Percentiles rank a stretch among this genome's conserved stretches.
phyloP scores from a whole-genome alignment of 305 asterid genomes.

The Fraxinus dipetala region DNA sequence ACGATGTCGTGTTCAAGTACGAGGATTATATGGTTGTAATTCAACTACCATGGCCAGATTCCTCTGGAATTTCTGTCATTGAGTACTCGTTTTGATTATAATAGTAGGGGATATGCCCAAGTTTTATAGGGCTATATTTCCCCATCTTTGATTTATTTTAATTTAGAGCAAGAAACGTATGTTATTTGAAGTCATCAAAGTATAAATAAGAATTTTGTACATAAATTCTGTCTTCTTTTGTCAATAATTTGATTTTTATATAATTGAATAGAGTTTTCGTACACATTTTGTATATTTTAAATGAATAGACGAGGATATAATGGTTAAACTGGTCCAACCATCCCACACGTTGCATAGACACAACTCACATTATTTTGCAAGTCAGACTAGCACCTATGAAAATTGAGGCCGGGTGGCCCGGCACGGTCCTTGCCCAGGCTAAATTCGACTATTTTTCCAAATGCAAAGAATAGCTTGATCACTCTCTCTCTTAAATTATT shows the following conservation, averaged over 20 bases:
- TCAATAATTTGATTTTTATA: neutral
- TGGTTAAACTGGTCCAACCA: neutral
- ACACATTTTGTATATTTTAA: neutral
- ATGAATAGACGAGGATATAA: neutral
- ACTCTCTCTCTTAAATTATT: no score
- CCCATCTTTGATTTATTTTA: neutral
- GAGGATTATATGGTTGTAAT: conserved; percentile 43
- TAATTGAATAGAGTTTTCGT: conserved; percentile 19
- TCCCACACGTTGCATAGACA: neutral
- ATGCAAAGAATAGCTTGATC: neutral
- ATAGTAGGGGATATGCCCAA: neutral
- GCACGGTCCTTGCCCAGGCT: no score
- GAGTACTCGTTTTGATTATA: conserved; percentile 47
- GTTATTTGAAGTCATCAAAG: conserved; percentile 21
- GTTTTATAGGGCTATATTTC: neutral
- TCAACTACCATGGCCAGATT: conserved; percentile 58
- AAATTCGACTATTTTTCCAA: neutral
- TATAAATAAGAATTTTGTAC: conserved; percentile 1
- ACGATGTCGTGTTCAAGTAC: conserved; percentile 39
- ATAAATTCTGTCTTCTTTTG: neutral
- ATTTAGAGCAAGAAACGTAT: conserved; percentile 17
- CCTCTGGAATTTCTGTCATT: conserved; percentile 47
- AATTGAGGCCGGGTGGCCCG: neutral
- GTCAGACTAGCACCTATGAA: neutral
- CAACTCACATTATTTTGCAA: neutral